Percentiles rank a stretch among this genome's conserved stretches.
phyloP scores from a whole-genome alignment of 2,329 filamentous ascomycete genomes.

The Tricladium varicosporioides region DNA sequence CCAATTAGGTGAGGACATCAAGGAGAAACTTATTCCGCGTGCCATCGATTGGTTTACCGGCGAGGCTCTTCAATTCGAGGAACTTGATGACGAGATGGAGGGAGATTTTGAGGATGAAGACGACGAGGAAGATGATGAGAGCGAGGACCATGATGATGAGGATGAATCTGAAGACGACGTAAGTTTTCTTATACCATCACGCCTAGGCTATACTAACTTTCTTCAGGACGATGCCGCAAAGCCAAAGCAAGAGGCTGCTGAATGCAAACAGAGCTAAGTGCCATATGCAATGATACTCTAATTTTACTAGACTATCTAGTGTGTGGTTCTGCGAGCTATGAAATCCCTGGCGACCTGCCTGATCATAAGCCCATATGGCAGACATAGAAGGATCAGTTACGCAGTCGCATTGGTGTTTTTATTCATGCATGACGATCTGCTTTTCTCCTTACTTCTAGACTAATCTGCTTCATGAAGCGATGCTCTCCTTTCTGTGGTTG shows the following conservation, averaged over 20 bases:
- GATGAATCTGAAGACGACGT: constrained; percentile 79
- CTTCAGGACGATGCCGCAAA: constrained; percentile 80
- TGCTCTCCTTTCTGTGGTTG: constrained; percentile 17
- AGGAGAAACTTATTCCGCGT: constrained; percentile 98
- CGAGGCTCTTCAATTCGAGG: constrained; percentile 95
- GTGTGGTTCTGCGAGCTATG: too few species aligned
- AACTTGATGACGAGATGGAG: constrained; percentile 80
- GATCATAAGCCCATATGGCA: constrained; percentile 11
- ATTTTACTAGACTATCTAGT: too few species aligned
- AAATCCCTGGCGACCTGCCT: background rate
- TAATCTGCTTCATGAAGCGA: constrained; percentile 26
- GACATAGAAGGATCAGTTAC: constrained; percentile 8
- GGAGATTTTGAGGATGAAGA: constrained; percentile 81
- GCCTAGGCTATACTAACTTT: constrained; percentile 24
- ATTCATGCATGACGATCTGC: constrained; percentile 17
- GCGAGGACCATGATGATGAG: constrained; percentile 73
- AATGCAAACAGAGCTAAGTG: constrained; percentile 90
- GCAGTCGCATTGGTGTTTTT: constrained; percentile 25
- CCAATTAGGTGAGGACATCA: constrained; percentile 98
- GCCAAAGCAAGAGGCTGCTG: constrained; percentile 89
- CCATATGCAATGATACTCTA: background rate
- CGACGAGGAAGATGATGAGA: constrained; percentile 88
- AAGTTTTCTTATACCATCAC: constrained; percentile 33
- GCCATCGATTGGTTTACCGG: constrained; percentile 99
- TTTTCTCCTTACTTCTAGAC: constrained; percentile 31